Percentiles rank a stretch among this genome's conserved stretches.
Evolutionary conservation across 2,329 filamentous ascomycete genomes (phyloP).

Genomic region (Corynespora cassiicola): DNA sequence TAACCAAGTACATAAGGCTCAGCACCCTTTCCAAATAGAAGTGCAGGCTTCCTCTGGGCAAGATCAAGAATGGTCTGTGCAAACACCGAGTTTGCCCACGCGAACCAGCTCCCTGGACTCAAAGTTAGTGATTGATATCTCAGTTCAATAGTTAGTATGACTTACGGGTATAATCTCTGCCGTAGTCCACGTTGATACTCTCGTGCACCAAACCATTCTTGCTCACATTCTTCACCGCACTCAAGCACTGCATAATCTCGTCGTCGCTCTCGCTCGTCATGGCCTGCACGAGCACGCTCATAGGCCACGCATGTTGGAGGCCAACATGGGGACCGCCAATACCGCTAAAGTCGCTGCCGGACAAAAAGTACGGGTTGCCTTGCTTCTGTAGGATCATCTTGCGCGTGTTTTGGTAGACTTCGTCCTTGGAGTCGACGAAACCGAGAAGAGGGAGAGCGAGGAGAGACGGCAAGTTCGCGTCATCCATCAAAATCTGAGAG

Average conservation of each 20-base stretch:
- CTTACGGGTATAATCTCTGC: conserved; percentile 75
- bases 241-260: conserved; percentile 78
- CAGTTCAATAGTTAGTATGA: conserved; percentile 12
- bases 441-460: conserved; percentile 80
- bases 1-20: conserved; percentile 38
- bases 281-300: conserved; percentile 90
- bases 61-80: conserved; percentile 90
- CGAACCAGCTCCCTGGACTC: conserved; percentile 81
- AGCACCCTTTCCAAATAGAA: conserved; percentile 76
- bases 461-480: conserved; percentile 84
- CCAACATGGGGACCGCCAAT: conserved; percentile 89
- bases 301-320: conserved; percentile 92
- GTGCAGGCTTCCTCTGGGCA: conserved; percentile 84
- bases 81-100: conserved; percentile 97
- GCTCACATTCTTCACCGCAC: conserved; percentile 76
- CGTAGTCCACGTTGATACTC: conserved; percentile 81
- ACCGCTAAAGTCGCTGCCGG: conserved; percentile 77
- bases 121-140: no score
- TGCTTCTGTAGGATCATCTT: conserved; percentile 76
- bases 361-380: conserved; percentile 89
- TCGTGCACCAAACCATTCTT: conserved; percentile 87
- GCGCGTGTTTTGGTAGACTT: conserved; percentile 86
- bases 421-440: conserved; percentile 70
- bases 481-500: conserved; percentile 83
- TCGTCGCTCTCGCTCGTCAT: conserved; percentile 84